These are phyloP conservation scores for Oleoguttula mirabilis DNA, from an alignment of 495 filamentous ascomycete genomes.

Conservation along the genomic window DNA sequence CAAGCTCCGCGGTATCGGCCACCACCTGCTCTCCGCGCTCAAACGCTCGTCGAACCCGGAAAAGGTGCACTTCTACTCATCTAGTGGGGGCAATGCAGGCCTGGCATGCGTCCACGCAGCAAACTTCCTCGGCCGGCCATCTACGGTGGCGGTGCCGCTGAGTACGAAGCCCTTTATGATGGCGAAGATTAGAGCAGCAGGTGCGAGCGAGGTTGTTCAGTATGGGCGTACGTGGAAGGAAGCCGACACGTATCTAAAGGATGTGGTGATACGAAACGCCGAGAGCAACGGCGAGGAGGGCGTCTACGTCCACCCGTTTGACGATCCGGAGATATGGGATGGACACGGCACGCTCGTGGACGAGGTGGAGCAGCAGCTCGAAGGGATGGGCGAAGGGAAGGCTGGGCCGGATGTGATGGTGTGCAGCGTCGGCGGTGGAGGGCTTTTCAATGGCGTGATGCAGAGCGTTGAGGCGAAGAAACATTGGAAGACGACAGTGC, in stretches of 20 bases:
- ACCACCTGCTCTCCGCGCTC: constrained; percentile 54
- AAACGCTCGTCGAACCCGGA: constrained; percentile 29
- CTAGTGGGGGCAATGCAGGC: constrained; percentile 82
- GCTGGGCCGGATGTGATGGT: constrained; percentile 52
- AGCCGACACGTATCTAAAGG: constrained; percentile 61
- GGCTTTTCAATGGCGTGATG: constrained; percentile 68
- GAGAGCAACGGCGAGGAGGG: constrained; percentile 31
- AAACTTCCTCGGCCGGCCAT: constrained; percentile 49
- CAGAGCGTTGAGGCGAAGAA: constrained; percentile 47
- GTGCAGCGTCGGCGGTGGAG: constrained; percentile 82
- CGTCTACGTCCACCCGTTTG: constrained; percentile 88
- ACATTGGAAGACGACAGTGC: constrained; percentile 39
- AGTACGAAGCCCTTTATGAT: constrained; percentile 60
- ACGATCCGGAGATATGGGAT: constrained; percentile 74
- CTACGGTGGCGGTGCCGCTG: constrained; percentile 71
- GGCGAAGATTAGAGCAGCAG: constrained; percentile 53
- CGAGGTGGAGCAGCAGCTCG: constrained; percentile 55
- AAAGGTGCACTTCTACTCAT: constrained; percentile 71
- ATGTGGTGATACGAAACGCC: constrained; percentile 41
- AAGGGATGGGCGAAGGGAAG: constrained; percentile 16
- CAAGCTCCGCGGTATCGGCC: constrained; percentile 83
- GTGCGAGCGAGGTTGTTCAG: constrained; percentile 60
- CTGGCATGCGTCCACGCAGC: constrained; percentile 81
- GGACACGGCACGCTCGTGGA: constrained; percentile 62
- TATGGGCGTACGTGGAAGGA: constrained; percentile 60